Conservation (phyloP, 495 filamentous ascomycete species). For the Penicillium dipodomyicola region DNA sequence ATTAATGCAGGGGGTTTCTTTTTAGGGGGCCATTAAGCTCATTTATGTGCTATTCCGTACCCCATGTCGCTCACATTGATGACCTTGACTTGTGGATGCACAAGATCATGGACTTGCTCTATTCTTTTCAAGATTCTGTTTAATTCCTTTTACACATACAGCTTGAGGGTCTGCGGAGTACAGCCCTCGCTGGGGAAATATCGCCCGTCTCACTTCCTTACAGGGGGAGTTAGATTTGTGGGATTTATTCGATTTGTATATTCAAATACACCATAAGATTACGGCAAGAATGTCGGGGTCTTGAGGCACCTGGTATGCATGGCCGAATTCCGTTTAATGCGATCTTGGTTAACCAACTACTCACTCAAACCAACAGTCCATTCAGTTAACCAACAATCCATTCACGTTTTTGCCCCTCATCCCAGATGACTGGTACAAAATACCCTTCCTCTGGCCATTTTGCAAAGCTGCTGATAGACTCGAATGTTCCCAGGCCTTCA, state of each 20-base stretch:
- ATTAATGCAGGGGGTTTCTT: neutral
- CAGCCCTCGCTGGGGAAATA: too few species aligned
- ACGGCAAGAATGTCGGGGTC: neutral
- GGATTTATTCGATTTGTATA: neutral
- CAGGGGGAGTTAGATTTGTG: neutral
- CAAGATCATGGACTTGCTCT: neutral
- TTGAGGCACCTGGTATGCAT: neutral
- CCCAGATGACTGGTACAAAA: neutral
- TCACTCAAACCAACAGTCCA: neutral
- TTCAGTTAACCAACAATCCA: neutral
- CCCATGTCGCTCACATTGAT: neutral
- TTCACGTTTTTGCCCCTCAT: neutral
- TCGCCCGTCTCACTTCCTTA: too few species aligned
- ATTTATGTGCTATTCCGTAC: neutral
- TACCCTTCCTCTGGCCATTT: neutral
- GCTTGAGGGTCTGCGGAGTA: too few species aligned
- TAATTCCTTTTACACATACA: neutral
- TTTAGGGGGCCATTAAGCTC: neutral
- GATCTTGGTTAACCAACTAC: neutral
- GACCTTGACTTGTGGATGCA: neutral
- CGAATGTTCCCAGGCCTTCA: neutral
- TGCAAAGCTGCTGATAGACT: neutral
- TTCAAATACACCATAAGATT: neutral
- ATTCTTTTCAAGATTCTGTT: neutral
- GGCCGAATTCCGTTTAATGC: neutral